Evolutionary conservation across 768 basidiomycete species (phyloP).

Genomic region (Glaciozyma martinii): DNA sequence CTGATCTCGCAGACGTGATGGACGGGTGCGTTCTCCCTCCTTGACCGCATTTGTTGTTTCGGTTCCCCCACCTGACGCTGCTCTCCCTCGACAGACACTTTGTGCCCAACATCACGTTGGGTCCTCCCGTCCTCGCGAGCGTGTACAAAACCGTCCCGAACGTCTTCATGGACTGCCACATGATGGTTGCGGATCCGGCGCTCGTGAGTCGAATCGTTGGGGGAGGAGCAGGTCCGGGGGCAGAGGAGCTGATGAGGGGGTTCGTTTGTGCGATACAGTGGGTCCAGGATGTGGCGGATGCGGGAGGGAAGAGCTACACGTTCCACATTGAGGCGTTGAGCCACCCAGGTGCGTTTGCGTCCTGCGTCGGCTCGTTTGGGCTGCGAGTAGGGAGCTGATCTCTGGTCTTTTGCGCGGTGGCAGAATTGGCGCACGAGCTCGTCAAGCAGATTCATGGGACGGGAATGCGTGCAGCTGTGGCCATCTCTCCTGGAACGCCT

Average conservation of each 20-base stretch:
- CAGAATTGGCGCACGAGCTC: slow-evolving; percentile 64
- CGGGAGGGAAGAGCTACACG: slow-evolving; percentile 88
- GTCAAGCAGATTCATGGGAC: slow-evolving; percentile 71
- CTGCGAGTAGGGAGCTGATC: background rate
- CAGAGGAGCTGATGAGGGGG: background rate
- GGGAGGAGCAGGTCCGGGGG: background rate
- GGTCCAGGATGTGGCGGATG: slow-evolving; percentile 91
- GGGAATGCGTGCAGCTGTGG: slow-evolving; percentile 88
- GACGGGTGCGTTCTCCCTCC: slow-evolving; percentile 58
- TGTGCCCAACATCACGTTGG: slow-evolving; percentile 98
- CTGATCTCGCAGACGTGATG: slow-evolving; percentile 68
- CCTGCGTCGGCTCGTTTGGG: background rate
- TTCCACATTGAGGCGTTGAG: slow-evolving; percentile 88
- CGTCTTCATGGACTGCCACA: slow-evolving; percentile 99
- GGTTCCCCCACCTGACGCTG: background rate
- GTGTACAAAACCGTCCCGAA: slow-evolving; percentile 78
- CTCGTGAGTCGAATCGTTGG: slow-evolving; percentile 49
- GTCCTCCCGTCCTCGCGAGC: slow-evolving; percentile 69
- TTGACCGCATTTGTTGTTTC: background rate
- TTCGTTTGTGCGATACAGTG: slow-evolving; percentile 51
- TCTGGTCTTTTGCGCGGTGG: background rate
- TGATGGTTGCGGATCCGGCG: slow-evolving; percentile 96
- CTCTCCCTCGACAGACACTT: slow-evolving; percentile 60
- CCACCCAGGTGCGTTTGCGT: slow-evolving; percentile 45
- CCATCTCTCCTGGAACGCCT: slow-evolving; percentile 92